Percentiles rank a stretch among this genome's conserved stretches.
These are phyloP conservation scores for Tetrapisispora fleetii DNA, from an alignment of 805 yeast species.

Conservation along the genomic window DNA sequence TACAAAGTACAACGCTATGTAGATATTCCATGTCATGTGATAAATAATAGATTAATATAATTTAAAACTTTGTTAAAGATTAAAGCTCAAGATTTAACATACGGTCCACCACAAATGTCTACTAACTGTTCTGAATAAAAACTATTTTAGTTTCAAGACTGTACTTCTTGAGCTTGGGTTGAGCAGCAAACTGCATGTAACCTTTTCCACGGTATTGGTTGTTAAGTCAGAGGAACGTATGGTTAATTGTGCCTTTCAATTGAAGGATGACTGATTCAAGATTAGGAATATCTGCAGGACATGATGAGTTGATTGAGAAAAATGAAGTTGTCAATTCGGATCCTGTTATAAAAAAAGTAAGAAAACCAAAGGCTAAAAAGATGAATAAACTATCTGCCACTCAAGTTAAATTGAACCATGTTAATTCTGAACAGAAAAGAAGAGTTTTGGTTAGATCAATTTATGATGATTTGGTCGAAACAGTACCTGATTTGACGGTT, in stretches of 20 bases:
- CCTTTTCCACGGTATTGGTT: too few relatives aligned
- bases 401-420: constrained; percentile 53
- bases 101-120: too few relatives aligned
- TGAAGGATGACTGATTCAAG: background rate
- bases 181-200: too few relatives aligned
- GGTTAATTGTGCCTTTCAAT: background rate
- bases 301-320: background rate
- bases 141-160: too few relatives aligned
- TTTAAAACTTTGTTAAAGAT: too few relatives aligned
- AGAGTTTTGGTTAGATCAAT: constrained; percentile 77
- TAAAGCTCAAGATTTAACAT: too few relatives aligned
- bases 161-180: too few relatives aligned
- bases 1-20: too few relatives aligned
- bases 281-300: background rate
- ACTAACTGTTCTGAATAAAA: too few relatives aligned
- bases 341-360: constrained; percentile 4
- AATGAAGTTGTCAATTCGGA: background rate
- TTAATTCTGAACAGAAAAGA: constrained; percentile 79
- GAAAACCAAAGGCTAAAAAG: constrained; percentile 8
- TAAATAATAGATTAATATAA: too few relatives aligned
- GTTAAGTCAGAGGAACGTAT: too few relatives aligned
- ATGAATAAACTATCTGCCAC: constrained; percentile 6
- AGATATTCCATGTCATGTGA: too few relatives aligned
- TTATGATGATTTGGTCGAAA: constrained; percentile 61
- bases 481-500: constrained; percentile 65